phyloP scores from a whole-genome alignment of 495 filamentous ascomycete genomes.

The Penicillium bialowiezense region DNA sequence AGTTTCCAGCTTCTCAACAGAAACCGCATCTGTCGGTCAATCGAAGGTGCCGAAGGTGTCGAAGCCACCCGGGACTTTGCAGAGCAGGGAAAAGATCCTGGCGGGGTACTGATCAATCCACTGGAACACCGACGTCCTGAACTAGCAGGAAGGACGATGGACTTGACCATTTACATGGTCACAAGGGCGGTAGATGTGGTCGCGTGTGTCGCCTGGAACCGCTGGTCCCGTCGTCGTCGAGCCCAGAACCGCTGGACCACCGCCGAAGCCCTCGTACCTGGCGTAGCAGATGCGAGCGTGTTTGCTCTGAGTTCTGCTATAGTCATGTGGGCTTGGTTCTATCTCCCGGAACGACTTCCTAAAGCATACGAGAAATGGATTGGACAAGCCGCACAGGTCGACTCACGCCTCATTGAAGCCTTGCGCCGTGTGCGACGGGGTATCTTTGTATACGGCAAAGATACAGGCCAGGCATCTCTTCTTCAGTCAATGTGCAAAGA shows the following conservation, averaged over 20 bases:
- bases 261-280: conserved; percentile 50
- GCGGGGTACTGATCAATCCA: conserved; percentile 34
- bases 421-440: conserved; percentile 65
- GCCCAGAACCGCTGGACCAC: conserved; percentile 45
- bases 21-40: conserved; percentile 24
- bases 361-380: conserved; percentile 86
- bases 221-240: conserved; percentile 29
- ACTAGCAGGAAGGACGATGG: conserved; percentile 75
- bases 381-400: conserved; percentile 71
- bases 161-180: conserved; percentile 79
- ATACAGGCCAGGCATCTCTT: conserved; percentile 70
- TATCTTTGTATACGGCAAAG: conserved; percentile 69
- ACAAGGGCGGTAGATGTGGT: conserved; percentile 73
- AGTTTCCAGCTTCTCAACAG: conserved; percentile 47
- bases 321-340: conserved; percentile 93
- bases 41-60: conserved; percentile 2
- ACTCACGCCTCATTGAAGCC: conserved; percentile 70
- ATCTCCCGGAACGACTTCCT: conserved; percentile 66
- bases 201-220: conserved; percentile 63
- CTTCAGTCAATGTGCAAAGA: conserved; percentile 75
- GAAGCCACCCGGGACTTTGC: conserved; percentile 2
- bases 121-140: conserved; percentile 19
- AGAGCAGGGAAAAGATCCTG: conserved; percentile 23
- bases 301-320: conserved; percentile 76
- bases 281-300: conserved; percentile 62